A percentile compares a stretch with the other conserved stretches of the same genome.
These are phyloP conservation scores for Pseudonitzschia delicatissima DNA, from an alignment of 108 stramenopile species.

Conservation along the genomic window DNA sequence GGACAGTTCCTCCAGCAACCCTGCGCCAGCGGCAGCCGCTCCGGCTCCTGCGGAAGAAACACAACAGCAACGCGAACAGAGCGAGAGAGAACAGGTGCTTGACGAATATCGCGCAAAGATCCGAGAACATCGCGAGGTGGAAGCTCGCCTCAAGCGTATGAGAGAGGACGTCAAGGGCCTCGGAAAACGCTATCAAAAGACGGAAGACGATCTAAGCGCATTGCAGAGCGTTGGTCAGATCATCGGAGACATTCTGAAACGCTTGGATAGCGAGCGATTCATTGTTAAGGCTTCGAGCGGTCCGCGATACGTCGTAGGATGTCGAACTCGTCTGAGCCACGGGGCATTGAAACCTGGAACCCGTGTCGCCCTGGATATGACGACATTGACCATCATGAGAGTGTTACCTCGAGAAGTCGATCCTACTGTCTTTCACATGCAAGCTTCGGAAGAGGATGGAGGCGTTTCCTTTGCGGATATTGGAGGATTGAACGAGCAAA, in stretches of 20 bases:
- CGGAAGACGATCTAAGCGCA: conserved; percentile 94
- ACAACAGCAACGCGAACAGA: conserved; percentile 33
- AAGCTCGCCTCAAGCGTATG: conserved; percentile 90
- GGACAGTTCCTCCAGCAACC: neutral
- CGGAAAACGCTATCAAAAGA: conserved; percentile 90
- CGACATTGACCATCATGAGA: conserved; percentile 99
- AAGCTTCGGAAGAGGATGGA: conserved; percentile 88
- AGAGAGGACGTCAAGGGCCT: conserved; percentile 85
- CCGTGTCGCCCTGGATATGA: conserved; percentile 97
- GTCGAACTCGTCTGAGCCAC: conserved; percentile 88
- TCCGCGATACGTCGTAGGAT: conserved; percentile 97
- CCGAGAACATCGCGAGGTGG: conserved; percentile 90
- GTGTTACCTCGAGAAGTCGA: conserved; percentile 97
- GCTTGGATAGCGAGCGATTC: conserved; percentile 93
- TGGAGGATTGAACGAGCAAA: conserved; percentile 96
- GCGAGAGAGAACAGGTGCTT: conserved; percentile 86
- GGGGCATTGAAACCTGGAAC: conserved; percentile 91
- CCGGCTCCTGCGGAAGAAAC: conserved; percentile 11
- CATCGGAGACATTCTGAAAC: conserved; percentile 97
- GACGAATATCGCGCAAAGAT: conserved; percentile 91
- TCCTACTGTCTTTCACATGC: conserved; percentile 99
- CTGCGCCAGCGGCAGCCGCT: neutral
- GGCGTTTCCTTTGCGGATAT: conserved; percentile 92
- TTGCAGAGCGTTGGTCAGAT: conserved; percentile 96
- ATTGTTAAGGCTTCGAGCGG: conserved; percentile 97